A percentile compares a stretch with the other conserved stretches of the same genome.
These are phyloP conservation scores for Coemansia sp. DNA, from an alignment of 192 early-diverging fungal species.

Conservation along the genomic window DNA sequence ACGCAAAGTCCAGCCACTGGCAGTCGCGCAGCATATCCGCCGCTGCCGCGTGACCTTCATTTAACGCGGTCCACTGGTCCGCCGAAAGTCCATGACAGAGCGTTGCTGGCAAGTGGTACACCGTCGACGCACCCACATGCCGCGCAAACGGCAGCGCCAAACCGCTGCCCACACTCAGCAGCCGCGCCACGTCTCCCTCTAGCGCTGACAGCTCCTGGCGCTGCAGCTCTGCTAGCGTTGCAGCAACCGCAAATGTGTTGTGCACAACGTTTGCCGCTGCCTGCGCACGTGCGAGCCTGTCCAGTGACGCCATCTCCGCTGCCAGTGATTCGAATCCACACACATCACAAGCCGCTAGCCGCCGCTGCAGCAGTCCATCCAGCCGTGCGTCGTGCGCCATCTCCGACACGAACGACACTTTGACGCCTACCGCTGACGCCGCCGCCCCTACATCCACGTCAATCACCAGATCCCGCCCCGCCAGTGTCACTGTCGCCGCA, in stretches of 20 bases:
- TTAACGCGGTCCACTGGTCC: constrained; percentile 17
- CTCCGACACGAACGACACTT: constrained; percentile 46
- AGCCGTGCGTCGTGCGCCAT: constrained; percentile 45
- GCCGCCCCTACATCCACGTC: constrained; percentile 41
- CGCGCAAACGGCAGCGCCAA: constrained; percentile 37
- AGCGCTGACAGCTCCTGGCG: constrained; percentile 32
- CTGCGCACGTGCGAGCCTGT: constrained; percentile 27
- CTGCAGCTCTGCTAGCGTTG: constrained; percentile 44
- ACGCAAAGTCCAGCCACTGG: constrained; percentile 37
- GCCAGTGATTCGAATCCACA: constrained; percentile 40
- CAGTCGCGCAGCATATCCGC: constrained; percentile 18
- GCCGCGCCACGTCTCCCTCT: constrained; percentile 20
- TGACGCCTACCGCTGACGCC: constrained; percentile 28
- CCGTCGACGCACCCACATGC: constrained; percentile 40
- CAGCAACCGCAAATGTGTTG: constrained; percentile 38
- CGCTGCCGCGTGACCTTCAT: constrained; percentile 4
- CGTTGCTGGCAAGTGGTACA: constrained; percentile 33
- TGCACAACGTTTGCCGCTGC: constrained; percentile 42
- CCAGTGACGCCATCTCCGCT: constrained; percentile 35
- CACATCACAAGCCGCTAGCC: constrained; percentile 28
- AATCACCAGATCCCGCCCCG: constrained; percentile 44
- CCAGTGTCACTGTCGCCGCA: constrained; percentile 43
- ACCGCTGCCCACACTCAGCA: constrained; percentile 34
- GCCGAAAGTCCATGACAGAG: constrained; percentile 14
- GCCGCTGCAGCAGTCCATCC: constrained; percentile 30